phyloP scores from a whole-genome alignment of 1,284 basidiomycete genomes.

The Irpex sp. region DNA sequence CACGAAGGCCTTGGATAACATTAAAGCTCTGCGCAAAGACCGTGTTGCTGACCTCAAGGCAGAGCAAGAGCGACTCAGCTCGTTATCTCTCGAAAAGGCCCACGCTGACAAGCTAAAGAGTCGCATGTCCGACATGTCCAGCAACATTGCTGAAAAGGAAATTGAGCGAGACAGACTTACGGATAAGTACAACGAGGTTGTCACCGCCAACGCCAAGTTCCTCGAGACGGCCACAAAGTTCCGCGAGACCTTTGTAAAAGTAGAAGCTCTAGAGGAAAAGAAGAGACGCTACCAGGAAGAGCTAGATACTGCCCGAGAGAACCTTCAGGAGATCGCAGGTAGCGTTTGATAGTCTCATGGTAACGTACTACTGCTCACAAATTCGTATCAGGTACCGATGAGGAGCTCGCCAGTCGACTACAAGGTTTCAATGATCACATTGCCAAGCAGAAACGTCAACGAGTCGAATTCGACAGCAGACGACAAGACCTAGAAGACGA shows the following conservation, averaged over 20 bases:
- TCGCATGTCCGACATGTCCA: conserved; percentile 64
- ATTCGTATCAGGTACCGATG: conserved; percentile 63
- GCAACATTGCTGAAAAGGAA: conserved; percentile 68
- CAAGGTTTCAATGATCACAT: conserved; percentile 74
- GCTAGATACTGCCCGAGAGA: conserved; percentile 62
- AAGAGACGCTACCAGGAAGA: conserved; percentile 54
- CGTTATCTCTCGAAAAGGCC: conserved; percentile 80
- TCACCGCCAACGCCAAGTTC: conserved; percentile 77
- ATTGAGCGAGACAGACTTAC: conserved; percentile 73
- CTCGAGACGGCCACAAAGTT: conserved; percentile 85
- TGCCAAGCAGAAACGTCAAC: conserved; percentile 48
- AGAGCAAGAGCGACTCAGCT: conserved; percentile 85
- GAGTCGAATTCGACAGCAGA: conserved; percentile 42
- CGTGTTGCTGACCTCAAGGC: conserved; percentile 88
- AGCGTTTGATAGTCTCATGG: conserved; percentile 5
- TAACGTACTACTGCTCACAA: background rate
- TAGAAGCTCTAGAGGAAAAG: conserved; percentile 65
- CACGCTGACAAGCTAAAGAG: conserved; percentile 81
- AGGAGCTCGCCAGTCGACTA: conserved; percentile 68
- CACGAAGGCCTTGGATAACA: conserved; percentile 94
- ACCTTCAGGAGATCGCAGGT: conserved; percentile 77
- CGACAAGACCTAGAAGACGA: conserved; percentile 66
- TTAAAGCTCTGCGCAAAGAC: conserved; percentile 89
- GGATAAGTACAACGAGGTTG: conserved; percentile 61
- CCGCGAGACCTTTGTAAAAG: conserved; percentile 75